These are phyloP conservation scores for Ceratocystis destructans DNA, from an alignment of 2,329 filamentous ascomycete genomes.

Conservation along the genomic window DNA sequence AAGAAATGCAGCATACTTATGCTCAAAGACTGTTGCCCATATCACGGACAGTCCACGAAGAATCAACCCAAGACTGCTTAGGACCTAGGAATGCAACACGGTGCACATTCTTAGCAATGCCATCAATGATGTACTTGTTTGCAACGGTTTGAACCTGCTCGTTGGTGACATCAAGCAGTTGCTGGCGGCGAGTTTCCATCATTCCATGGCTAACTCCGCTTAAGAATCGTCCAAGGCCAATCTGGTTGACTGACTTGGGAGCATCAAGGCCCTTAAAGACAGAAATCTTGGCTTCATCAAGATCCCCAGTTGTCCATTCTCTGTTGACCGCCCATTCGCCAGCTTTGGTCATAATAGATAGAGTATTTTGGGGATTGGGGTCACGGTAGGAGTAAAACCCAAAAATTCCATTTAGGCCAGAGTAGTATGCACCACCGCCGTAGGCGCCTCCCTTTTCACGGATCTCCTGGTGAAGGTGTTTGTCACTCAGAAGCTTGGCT, in stretches of 20 bases:
- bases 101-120: constrained; percentile 44
- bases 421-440: constrained; percentile 76
- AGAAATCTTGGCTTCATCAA: constrained; percentile 91
- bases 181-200: constrained; percentile 70
- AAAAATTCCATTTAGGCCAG: constrained; percentile 69
- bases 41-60: constrained; percentile 60
- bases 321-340: constrained; percentile 73
- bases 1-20: not conserved
- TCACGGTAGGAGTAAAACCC: constrained; percentile 96
- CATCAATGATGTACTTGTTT: constrained; percentile 64
- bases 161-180: constrained; percentile 71
- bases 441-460: constrained; percentile 96
- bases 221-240: constrained; percentile 77
- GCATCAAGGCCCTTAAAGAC: constrained; percentile 89
- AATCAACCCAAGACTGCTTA: constrained; percentile 65
- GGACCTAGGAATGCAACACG: constrained; percentile 66
- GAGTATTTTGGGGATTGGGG: constrained; percentile 79
- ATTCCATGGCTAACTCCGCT: constrained; percentile 77
- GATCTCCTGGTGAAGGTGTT: constrained; percentile 92
- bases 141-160: constrained; percentile 70
- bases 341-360: constrained; percentile 70
- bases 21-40: constrained; percentile 43
- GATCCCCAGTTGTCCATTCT: constrained; percentile 66
- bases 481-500: constrained; percentile 85
- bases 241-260: constrained; percentile 70